A percentile compares a stretch with the other conserved stretches of the same genome.
These are phyloP conservation scores for Ceratobasidium sp. DNA, from an alignment of 1,284 basidiomycete genomes.

Conservation along the genomic window DNA sequence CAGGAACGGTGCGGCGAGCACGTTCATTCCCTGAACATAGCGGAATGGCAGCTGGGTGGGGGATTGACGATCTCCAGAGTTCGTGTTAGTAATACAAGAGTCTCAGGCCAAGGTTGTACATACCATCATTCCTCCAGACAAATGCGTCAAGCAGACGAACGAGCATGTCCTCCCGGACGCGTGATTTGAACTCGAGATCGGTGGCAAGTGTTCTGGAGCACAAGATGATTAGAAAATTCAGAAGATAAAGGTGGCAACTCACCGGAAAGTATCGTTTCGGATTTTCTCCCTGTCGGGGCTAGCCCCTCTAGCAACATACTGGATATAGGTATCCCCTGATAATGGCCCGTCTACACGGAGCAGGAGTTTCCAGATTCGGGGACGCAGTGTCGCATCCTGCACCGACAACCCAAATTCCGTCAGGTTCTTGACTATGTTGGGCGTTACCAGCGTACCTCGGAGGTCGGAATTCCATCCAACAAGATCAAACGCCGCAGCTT, in stretches of 20 bases:
- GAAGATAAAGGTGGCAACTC: slow-evolving; percentile 44
- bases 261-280: slow-evolving; percentile 83
- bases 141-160: slow-evolving; percentile 94
- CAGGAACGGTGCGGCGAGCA: slow-evolving; percentile 95
- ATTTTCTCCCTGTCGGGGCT: slow-evolving; percentile 91
- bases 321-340: slow-evolving; percentile 78
- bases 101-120: slow-evolving; percentile 46
- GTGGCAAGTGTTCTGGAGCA: slow-evolving; percentile 86
- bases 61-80: slow-evolving; percentile 67
- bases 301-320: slow-evolving; percentile 84
- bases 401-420: slow-evolving; percentile 14
- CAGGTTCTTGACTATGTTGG: slow-evolving; percentile 45
- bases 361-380: slow-evolving; percentile 92
- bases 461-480: slow-evolving; percentile 86
- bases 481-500: slow-evolving; percentile 85
- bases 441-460: slow-evolving; percentile 57
- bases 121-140: slow-evolving; percentile 92
- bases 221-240: slow-evolving; percentile 38
- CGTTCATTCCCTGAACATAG: slow-evolving; percentile 99
- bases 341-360: slow-evolving; percentile 78
- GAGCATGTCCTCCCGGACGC: slow-evolving; percentile 96
- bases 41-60: slow-evolving; percentile 82
- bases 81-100: neutral
- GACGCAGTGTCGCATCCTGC: slow-evolving; percentile 78
- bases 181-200: slow-evolving; percentile 93